Base-by-base conservation (phyloP, 176 grass and related monocot genomes). In the Puccinellia tenuiflora region DNA sequence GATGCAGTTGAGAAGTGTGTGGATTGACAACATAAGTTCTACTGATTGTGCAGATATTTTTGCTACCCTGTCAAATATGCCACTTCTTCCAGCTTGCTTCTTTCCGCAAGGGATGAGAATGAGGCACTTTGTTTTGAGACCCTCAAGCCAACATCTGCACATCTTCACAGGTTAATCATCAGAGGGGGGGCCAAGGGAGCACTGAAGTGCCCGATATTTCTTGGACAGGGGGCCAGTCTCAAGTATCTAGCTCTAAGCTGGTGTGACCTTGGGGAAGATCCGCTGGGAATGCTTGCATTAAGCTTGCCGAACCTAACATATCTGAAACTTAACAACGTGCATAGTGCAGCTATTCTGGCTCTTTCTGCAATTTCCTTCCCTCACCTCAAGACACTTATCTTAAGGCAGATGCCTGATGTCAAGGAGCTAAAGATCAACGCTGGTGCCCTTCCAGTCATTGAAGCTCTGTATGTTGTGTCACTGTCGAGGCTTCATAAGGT, bases 31-130 rank as follows among this genome's bases (percentile, higher is more conserved):
- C 38, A 54, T 87, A 26, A 76, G 59, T 16, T 16, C 47, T 16
- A 13, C 26, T 3, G 60, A 81, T 28, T 87, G 85, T 4, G 59
- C 35, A 56, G 26, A 11, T 20, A 51, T 87, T 56, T 87, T 87
- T 56, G 47, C 35, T 0, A 34, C 85, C 18, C 51, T 87, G 5
- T 87, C 79, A 1, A 40, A 6, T 0, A 70, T 87, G 79, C 51
- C 46, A 5, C 29, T 68, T 66, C 86, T 87, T 87, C 79, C 16
- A 87, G 86, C 30, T 16, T 87, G 62, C 79, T 87, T 50, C 80
- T 87, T 9, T 29, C 28, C 1, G 86, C 79, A 29, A 39, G 14
- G 9, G 63, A 88, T 71, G 73, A 22, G 40, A 70, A 83, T 9
- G 73, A 83, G 51, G 14, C 15, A 31, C 86, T 88, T 30, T 42